phyloP scores from a whole-genome alignment of 1,139 yeast genomes.

The Saccharomycopsis crataegensis region DNA sequence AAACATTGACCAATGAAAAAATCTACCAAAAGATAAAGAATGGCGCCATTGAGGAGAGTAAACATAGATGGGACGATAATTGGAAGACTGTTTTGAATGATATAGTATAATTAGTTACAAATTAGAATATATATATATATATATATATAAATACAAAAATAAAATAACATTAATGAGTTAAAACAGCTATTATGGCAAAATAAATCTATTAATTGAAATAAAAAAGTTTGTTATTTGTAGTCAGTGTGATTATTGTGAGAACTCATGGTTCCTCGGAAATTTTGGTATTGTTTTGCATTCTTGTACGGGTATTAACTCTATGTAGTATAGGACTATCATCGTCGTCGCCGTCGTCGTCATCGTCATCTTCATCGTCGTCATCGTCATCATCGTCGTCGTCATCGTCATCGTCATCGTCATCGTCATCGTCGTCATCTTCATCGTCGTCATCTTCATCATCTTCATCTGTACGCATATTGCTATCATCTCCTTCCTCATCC shows the following conservation, averaged over 20 bases:
- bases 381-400: background rate
- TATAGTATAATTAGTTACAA: background rate
- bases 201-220: too few species aligned
- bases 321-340: background rate
- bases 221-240: too few species aligned
- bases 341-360: background rate
- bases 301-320: background rate
- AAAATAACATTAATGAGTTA: background rate
- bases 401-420: conserved; percentile 1
- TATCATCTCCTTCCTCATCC: conserved; percentile 16
- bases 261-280: too few species aligned
- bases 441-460: conserved; percentile 22
- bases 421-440: conserved; percentile 26
- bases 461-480: conserved; percentile 19
- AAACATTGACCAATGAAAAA: conserved; percentile 37
- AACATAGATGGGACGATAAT: conserved; percentile 64
- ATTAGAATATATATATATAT: background rate
- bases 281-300: too few species aligned
- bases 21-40: conserved; percentile 35
- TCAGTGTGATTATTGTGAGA: too few species aligned
- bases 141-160: background rate
- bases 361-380: background rate
- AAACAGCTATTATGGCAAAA: background rate
- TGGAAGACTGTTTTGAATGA: conserved; percentile 39
- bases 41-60: conserved; percentile 70